Conservation (phyloP, 176 grass and related monocot genomes). For the Urochloa ruziziensis region DNA sequence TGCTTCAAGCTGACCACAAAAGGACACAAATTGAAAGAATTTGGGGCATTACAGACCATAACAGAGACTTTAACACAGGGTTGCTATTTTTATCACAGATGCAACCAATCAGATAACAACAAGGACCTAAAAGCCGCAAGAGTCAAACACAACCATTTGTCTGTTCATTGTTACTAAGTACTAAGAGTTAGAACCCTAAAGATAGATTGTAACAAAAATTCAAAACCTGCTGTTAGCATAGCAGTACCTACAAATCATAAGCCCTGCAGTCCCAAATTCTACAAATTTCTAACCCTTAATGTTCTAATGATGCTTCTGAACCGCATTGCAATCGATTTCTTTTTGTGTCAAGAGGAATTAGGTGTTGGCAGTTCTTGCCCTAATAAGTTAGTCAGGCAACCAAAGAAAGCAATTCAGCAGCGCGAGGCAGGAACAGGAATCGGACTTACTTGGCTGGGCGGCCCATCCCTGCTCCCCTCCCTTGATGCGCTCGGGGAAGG, state of each 20-base stretch:
- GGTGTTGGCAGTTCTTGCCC: background rate
- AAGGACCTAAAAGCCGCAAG: background rate
- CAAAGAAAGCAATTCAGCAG: slow-evolving; percentile 2
- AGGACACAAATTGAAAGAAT: background rate
- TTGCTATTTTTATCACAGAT: background rate
- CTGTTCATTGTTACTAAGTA: background rate
- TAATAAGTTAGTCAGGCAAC: background rate
- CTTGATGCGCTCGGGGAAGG: slow-evolving; percentile 97
- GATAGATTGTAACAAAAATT: background rate
- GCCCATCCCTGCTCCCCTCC: slow-evolving; percentile 98
- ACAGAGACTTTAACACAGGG: background rate
- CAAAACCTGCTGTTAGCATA: background rate
- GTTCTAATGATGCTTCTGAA: background rate
- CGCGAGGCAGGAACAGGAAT: background rate
- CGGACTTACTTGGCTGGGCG: slow-evolving; percentile 72
- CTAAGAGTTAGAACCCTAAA: background rate
- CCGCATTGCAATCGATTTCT: background rate
- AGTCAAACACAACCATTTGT: background rate
- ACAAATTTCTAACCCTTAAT: background rate
- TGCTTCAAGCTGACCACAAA: background rate
- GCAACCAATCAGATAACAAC: background rate
- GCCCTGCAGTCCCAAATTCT: background rate
- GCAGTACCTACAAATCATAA: background rate
- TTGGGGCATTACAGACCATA: background rate
- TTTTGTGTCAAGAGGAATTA: background rate